Conservation (phyloP, 2,329 filamentous ascomycete species). For the Corniculantispora saksenae region DNA sequence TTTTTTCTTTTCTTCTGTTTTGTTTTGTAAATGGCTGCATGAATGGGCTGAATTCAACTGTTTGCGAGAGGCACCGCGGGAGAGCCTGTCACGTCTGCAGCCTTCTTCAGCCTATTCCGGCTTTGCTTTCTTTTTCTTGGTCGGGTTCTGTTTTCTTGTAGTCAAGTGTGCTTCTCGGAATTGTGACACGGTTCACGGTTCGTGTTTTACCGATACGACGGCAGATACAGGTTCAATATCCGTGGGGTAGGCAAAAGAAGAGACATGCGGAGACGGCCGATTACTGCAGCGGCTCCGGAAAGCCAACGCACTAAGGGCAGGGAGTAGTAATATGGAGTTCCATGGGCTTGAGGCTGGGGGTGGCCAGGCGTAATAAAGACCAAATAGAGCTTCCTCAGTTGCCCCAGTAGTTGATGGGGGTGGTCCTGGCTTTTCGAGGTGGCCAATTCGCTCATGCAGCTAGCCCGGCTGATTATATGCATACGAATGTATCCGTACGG, state of each 20-base stretch:
- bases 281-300: slow-evolving; percentile 5
- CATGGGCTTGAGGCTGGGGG: neutral
- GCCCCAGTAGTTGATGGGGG: neutral
- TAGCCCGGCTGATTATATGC: neutral
- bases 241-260: neutral
- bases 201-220: slow-evolving; percentile 3
- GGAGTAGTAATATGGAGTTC: neutral
- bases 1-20: neutral
- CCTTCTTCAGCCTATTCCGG: neutral
- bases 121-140: neutral
- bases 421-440: neutral
- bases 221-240: neutral
- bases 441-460: neutral
- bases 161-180: neutral
- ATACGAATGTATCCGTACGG: neutral
- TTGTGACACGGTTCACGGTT: neutral
- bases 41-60: neutral
- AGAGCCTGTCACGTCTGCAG: neutral
- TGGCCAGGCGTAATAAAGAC: neutral
- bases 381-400: neutral
- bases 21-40: neutral
- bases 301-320: neutral
- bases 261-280: slow-evolving; percentile 10
- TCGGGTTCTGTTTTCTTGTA: neutral
- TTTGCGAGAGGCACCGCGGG: neutral